Conservation (phyloP, 2,329 filamentous ascomycete species). For the Hymenoscyphus fructigenus region DNA sequence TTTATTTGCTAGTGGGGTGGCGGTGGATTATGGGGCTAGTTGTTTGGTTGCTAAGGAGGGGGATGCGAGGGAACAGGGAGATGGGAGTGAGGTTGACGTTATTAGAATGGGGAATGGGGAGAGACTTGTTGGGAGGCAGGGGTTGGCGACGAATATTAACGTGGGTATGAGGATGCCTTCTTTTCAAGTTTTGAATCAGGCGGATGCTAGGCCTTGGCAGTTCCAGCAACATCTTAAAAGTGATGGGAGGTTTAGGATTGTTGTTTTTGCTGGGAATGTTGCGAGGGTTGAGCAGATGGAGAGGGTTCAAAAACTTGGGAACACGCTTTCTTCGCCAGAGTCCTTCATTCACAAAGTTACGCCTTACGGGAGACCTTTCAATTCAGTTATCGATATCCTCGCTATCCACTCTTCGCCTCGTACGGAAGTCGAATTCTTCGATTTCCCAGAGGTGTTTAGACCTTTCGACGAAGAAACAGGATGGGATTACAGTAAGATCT, state of each 20-base stretch:
- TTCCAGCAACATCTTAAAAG: constrained; percentile 55
- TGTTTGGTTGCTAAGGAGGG: constrained; percentile 54
- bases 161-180: constrained; percentile 58
- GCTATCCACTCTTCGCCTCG: constrained; percentile 58
- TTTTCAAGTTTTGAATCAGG: constrained; percentile 58
- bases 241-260: constrained; percentile 58
- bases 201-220: constrained; percentile 56
- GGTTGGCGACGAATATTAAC: constrained; percentile 31
- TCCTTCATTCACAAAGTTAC: constrained; percentile 48
- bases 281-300: constrained; percentile 42
- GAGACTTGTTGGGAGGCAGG: constrained; percentile 28
- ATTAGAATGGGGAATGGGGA: not conserved
- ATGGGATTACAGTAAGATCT: constrained; percentile 58
- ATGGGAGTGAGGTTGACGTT: constrained; percentile 48
- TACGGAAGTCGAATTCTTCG: constrained; percentile 48
- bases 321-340: constrained; percentile 38
- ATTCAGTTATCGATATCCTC: constrained; percentile 55
- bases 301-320: constrained; percentile 49
- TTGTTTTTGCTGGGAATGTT: constrained; percentile 63
- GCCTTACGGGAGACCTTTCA: constrained; percentile 43
- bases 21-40: constrained; percentile 57
- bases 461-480: constrained; percentile 48
- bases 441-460: constrained; percentile 50
- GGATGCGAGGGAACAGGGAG: constrained; percentile 44
- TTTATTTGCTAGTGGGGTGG: constrained; percentile 56